A percentile compares a stretch with the other conserved stretches of the same genome.
phyloP scores from a whole-genome alignment of 257 asterid species.

The Nicotiana sylvestris region DNA sequence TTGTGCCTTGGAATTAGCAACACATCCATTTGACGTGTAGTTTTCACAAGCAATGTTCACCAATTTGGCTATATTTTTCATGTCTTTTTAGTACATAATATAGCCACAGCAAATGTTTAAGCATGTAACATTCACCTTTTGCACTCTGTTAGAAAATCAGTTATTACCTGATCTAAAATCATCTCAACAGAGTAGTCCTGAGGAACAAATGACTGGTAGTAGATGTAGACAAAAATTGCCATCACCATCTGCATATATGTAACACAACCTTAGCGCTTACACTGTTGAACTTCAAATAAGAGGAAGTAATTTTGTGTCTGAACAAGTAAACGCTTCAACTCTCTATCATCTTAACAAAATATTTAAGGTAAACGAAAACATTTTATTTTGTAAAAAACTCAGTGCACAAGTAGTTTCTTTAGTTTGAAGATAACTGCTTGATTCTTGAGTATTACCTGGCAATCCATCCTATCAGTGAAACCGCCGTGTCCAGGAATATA shows the following conservation, averaged over 20 bases:
- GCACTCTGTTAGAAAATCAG: background rate
- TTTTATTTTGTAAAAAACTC: background rate
- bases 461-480: constrained; percentile 95
- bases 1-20: background rate
- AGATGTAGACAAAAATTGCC: constrained; percentile 75
- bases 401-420: background rate
- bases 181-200: constrained; percentile 63
- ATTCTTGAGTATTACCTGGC: constrained; percentile 55
- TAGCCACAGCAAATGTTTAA: too few species aligned
- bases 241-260: constrained; percentile 64
- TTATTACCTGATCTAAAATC: constrained; percentile 65
- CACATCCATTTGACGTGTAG: too few species aligned
- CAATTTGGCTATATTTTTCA: too few species aligned
- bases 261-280: background rate
- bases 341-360: background rate
- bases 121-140: too few species aligned
- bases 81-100: too few species aligned
- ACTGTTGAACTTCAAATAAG: background rate
- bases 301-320: background rate
- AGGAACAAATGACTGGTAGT: constrained; percentile 71
- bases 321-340: background rate
- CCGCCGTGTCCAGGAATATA: constrained; percentile 99
- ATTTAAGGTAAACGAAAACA: background rate
- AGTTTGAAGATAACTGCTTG: background rate
- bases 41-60: too few species aligned